Percentiles rank a stretch among this genome's conserved stretches.
These are phyloP conservation scores for Anastatica hierochuntica DNA, from an alignment of 345 rosid genomes.

Conservation along the genomic window DNA sequence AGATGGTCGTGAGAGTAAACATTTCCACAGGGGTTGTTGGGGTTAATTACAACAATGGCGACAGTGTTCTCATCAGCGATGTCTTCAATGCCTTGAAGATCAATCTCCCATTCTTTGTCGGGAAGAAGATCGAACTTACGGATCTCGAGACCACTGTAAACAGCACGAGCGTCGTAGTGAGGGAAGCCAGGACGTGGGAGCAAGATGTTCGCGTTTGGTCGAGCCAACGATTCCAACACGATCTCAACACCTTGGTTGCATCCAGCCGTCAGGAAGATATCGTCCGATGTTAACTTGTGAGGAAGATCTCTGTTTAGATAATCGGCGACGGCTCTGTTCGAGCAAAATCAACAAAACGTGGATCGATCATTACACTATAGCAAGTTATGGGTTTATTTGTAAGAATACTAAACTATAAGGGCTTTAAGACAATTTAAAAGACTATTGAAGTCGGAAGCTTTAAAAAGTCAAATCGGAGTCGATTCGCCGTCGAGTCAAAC, in stretches of 20 bases:
- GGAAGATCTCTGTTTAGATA: constrained; percentile 39
- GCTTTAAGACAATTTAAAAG: not conserved
- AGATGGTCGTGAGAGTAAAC: constrained; percentile 41
- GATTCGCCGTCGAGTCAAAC: no score
- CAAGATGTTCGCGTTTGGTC: constrained; percentile 46
- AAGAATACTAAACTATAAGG: not conserved
- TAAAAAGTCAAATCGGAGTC: no score
- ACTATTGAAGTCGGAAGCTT: no score
- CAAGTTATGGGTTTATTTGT: not conserved
- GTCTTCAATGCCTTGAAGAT: constrained; percentile 40
- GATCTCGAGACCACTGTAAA: constrained; percentile 26
- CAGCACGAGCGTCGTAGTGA: constrained; percentile 33
- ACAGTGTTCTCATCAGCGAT: constrained; percentile 52
- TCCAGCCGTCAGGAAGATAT: constrained; percentile 42
- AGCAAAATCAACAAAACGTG: not conserved
- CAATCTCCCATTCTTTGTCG: constrained; percentile 49
- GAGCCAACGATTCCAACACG: constrained; percentile 30
- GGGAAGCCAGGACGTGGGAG: constrained; percentile 36
- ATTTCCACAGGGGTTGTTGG: constrained; percentile 33
- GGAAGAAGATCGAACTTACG: constrained; percentile 57
- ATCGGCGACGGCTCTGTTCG: constrained; percentile 52
- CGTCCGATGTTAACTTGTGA: constrained; percentile 40
- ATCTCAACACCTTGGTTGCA: constrained; percentile 51
- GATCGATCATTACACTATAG: not conserved
- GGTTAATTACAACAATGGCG: constrained; percentile 46